Conservation (phyloP, 2,329 filamentous ascomycete species). For the Verruconis gallopava region DNA sequence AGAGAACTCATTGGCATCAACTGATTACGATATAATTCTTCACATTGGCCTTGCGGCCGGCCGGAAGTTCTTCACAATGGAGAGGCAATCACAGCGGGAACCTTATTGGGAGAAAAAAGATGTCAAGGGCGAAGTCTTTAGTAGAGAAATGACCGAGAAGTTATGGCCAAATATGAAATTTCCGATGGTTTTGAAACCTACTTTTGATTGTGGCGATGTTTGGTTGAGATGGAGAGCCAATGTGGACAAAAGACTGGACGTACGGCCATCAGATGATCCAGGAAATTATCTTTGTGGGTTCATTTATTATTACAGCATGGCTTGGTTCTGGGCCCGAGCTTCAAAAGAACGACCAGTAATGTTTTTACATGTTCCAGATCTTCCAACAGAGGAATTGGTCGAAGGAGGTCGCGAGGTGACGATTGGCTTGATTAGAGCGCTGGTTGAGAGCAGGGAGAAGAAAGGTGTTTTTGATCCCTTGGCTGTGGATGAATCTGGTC, state of each 20-base stretch:
- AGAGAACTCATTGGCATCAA: neutral
- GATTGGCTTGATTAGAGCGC: conserved; percentile 21
- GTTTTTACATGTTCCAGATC: conserved; percentile 30
- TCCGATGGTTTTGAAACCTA: conserved; percentile 18
- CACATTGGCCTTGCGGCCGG: conserved; percentile 27
- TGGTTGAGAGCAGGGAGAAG: conserved; percentile 21
- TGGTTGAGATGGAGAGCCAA: conserved; percentile 17
- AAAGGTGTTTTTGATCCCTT: conserved; percentile 5
- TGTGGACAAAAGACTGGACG: conserved; percentile 8
- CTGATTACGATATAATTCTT: conserved; percentile 21
- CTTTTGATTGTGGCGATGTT: conserved; percentile 22
- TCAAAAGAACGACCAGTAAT: conserved; percentile 21
- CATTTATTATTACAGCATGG: conserved; percentile 29
- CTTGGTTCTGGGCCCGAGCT: conserved; percentile 18
- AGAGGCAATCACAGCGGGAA: conserved; percentile 19
- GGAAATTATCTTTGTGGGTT: conserved; percentile 33
- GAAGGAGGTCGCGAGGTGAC: conserved; percentile 20
- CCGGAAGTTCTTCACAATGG: conserved; percentile 23
- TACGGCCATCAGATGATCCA: conserved; percentile 26
- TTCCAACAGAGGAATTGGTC: conserved; percentile 22
- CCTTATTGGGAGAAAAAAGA: conserved; percentile 13
- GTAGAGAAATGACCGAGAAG: conserved; percentile 13
- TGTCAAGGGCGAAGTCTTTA: conserved; percentile 21
- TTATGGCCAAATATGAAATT: conserved; percentile 15
- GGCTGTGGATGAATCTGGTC: no score